Conservation (phyloP, 176 grass and related monocot species). For the Musa troglodytarum region DNA sequence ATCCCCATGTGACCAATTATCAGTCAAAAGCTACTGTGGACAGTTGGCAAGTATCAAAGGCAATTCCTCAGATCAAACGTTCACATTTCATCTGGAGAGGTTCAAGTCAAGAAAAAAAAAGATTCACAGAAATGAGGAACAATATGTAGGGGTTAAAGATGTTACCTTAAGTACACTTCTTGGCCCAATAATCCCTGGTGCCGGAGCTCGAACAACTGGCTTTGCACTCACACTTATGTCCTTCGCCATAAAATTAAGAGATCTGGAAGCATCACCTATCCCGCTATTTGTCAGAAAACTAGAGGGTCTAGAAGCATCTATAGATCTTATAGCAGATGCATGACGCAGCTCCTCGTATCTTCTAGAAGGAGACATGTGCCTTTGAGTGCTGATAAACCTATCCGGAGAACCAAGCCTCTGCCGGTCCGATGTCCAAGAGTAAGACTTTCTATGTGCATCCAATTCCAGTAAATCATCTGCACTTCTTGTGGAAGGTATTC, state of each 20-base stretch:
- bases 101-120: background rate
- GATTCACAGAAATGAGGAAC: background rate
- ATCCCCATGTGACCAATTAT: too few relatives aligned
- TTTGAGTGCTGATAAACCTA: constrained; percentile 22
- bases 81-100: background rate
- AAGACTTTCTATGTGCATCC: constrained; percentile 33
- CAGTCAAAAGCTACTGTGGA: too few relatives aligned
- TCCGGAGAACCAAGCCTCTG: constrained; percentile 40
- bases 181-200: constrained; percentile 11
- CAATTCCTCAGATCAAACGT: background rate
- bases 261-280: constrained; percentile 32
- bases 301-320: constrained; percentile 21
- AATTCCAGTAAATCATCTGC: constrained; percentile 37
- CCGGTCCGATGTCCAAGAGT: constrained; percentile 34
- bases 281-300: constrained; percentile 41
- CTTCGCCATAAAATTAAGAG: constrained; percentile 28
- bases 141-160: background rate
- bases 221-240: constrained; percentile 28
- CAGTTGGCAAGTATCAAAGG: background rate
- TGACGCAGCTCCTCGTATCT: constrained; percentile 35
- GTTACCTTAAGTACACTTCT: constrained; percentile 29
- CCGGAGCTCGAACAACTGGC: constrained; percentile 28
- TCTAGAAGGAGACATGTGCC: constrained; percentile 38
- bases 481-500: constrained; percentile 45
- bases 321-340: constrained; percentile 25